A percentile compares a stretch with the other conserved stretches of the same genome.
Conservation (phyloP, 306 rosid genomes). For the apple (Malus domestica) region ASM211411v1 NC_041796.1:6296501-6297000, state of each 20-base stretch:
- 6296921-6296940: neutral
- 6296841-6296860: neutral
- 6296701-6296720: neutral
- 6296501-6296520: slow-evolving; percentile 76
- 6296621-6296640: slow-evolving; percentile 93
- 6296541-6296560: slow-evolving; percentile 61
- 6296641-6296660: slow-evolving; percentile 45
- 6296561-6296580: slow-evolving; percentile 52
- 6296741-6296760: neutral
- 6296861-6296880: neutral
- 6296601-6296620: slow-evolving; percentile 79
- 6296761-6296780: neutral
- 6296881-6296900: neutral
- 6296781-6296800: neutral
- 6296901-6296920: neutral
- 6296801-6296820: neutral
- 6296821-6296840: neutral
- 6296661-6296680: neutral
- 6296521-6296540: slow-evolving; percentile 98
- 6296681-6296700: neutral
- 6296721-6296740: neutral
- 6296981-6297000: neutral
- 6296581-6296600: slow-evolving; percentile 50
- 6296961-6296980: neutral
- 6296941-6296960: neutral